Percentiles rank a stretch among this genome's conserved stretches.
Conservation (phyloP, 140 eudicot genomes). For the Ambrosia hybrid region DNA sequence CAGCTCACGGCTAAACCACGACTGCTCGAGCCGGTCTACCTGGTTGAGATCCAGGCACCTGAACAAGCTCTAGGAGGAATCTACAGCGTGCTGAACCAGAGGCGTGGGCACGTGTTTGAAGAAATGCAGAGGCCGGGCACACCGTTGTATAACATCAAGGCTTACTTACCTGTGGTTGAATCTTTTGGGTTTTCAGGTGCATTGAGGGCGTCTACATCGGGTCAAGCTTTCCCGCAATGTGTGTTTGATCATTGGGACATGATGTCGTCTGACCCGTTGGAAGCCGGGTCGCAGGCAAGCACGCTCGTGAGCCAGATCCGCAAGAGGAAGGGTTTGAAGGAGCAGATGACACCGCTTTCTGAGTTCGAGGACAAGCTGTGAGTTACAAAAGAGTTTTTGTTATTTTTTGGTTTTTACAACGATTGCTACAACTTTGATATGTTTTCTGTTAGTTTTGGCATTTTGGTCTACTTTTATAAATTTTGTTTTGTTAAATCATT, state of each 20-base stretch:
- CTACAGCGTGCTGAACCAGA: slow-evolving; percentile 39
- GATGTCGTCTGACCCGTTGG: slow-evolving; percentile 65
- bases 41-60: slow-evolving; percentile 44
- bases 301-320: slow-evolving; percentile 44
- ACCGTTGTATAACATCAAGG: slow-evolving; percentile 42
- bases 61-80: slow-evolving; percentile 38
- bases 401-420: neutral
- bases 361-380: slow-evolving; percentile 65
- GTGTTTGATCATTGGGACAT: slow-evolving; percentile 78
- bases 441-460: neutral
- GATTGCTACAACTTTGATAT: neutral
- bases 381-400: neutral
- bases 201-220: slow-evolving; percentile 43
- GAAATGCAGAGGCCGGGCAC: slow-evolving; percentile 22
- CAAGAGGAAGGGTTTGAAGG: slow-evolving; percentile 71
- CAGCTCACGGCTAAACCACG: slow-evolving; percentile 43
- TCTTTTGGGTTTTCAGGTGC: slow-evolving; percentile 19
- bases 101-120: slow-evolving; percentile 44
- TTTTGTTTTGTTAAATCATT: no score
- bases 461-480: neutral
- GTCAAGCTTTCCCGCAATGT: slow-evolving; percentile 43
- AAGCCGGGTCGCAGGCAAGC: slow-evolving; percentile 46
- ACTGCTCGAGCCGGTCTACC: slow-evolving; percentile 38
- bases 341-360: slow-evolving; percentile 62
- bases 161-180: slow-evolving; percentile 42